Evolutionary conservation across 2,329 filamentous ascomycete species (phyloP).

Genomic region (Pseudogymnoascus sp.): DNA sequence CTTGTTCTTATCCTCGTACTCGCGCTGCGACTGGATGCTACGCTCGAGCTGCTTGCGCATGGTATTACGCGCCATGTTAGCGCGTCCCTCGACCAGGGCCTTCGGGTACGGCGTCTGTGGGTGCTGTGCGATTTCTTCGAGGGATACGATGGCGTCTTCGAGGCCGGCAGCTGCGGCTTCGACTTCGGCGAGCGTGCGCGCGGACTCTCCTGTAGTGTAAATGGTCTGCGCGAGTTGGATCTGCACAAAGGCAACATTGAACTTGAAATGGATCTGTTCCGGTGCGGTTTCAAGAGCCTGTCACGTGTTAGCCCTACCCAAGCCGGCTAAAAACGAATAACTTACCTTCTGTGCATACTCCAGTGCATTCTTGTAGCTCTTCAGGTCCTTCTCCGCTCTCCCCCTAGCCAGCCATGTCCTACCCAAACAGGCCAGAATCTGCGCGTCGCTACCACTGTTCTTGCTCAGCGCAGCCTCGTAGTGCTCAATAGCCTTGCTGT

Average conservation of each 20-base stretch:
- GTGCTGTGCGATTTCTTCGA: slow-evolving; percentile 54
- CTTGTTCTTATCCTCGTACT: slow-evolving; percentile 90
- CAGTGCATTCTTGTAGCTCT: slow-evolving; percentile 54
- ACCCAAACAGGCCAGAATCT: slow-evolving; percentile 61
- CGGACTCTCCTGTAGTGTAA: slow-evolving; percentile 62
- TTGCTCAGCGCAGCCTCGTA: slow-evolving; percentile 71
- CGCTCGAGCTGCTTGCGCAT: slow-evolving; percentile 86
- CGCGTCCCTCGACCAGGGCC: slow-evolving; percentile 84
- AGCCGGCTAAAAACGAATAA: not conserved
- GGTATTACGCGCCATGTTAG: slow-evolving; percentile 94
- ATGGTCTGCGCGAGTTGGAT: slow-evolving; percentile 84
- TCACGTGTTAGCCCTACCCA: slow-evolving; percentile 13
- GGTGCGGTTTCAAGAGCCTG: slow-evolving; percentile 69
- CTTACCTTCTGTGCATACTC: slow-evolving; percentile 55
- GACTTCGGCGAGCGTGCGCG: slow-evolving; percentile 71
- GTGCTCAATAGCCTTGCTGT: slow-evolving; percentile 82
- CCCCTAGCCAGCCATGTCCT: slow-evolving; percentile 61
- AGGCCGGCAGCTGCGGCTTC: slow-evolving; percentile 71
- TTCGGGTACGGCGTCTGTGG: slow-evolving; percentile 77
- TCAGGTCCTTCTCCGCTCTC: slow-evolving; percentile 52
- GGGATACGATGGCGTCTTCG: slow-evolving; percentile 70
- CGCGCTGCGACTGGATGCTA: slow-evolving; percentile 71
- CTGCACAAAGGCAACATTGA: slow-evolving; percentile 97
- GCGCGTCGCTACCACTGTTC: slow-evolving; percentile 52
- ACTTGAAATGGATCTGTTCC: slow-evolving; percentile 83